Evolutionary conservation across 371 early-diverging fungal species (phyloP), one percentile per base, ranked within the genome.

Genomic region (Rhizopus delemar): DNA sequence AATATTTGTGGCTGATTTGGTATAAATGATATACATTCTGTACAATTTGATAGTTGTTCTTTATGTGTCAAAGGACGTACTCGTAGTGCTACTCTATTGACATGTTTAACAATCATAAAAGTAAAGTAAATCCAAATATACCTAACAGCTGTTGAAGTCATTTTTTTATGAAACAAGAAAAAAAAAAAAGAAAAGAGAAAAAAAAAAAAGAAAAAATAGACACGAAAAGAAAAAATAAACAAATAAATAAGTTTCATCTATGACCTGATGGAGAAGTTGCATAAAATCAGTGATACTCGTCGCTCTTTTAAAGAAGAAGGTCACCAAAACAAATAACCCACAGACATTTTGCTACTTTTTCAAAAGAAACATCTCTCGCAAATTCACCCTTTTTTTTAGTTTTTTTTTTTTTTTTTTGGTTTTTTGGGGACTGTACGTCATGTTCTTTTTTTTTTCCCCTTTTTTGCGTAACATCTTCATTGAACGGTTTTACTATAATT

Each of bases 21-120:
- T 46, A 85, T 76, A 60, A 81, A 79, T 9, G 84, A 69, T 46
- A 93, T 82, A 64, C 90, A 86, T 69, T 89, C 88, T 32, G 80
- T 77, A 51, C 85, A 82, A 61, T 83, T 86, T 63, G 83, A 78
- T 29, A 84, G 69, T 16, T 81, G 76, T 66, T 93, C 93, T 65
- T 91, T 90, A 34, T 83, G 77, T 41, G 82, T 88, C 50, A 90
- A 78, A 36, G 93, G 93, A 9, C 92, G 86, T 32, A 93, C 85
- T 51, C 94, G 84, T 52, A 93, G 74, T 22, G 89, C 92, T 41
- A 93, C 94, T 68, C 89, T 86, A 66, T 13, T 22, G 22, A 22
- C 22, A 22, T 22, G 22, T 22, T 22, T 22, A 22, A 22, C 22
- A 22, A 22, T 22, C 22, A 22, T 22, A 22, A 22, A 22, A 22